A percentile compares a stretch with the other conserved stretches of the same genome.
phyloP scores from a whole-genome alignment of 2,329 filamentous ascomycete species.

The Cordyceps cicadae region DNA sequence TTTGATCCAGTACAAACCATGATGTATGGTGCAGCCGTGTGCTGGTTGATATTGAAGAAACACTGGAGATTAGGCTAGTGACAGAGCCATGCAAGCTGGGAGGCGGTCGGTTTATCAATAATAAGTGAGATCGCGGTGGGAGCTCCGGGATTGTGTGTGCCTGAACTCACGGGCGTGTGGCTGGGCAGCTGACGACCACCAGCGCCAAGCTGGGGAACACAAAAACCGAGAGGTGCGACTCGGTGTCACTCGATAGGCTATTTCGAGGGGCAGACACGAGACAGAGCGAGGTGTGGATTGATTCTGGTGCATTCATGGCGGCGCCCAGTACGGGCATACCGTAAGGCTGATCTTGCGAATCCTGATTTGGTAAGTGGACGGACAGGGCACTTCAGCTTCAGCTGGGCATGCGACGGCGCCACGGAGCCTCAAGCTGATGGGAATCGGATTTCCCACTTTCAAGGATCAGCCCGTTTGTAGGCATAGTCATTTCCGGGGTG shows the following conservation, averaged over 20 bases:
- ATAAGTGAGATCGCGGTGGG: not conserved
- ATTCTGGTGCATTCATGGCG: not conserved
- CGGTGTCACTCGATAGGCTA: not conserved
- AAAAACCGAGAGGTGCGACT: not conserved
- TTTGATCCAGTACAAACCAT: not conserved
- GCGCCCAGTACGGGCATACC: conserved; percentile 6
- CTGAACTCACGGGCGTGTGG: conserved; percentile 1
- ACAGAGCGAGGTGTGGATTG: not conserved
- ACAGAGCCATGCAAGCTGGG: not conserved
- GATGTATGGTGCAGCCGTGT: not conserved
- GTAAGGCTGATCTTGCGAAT: conserved; percentile 9
- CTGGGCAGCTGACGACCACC: conserved; percentile 9
- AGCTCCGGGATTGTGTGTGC: not conserved
- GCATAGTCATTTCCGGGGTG: not conserved
- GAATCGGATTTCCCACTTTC: not conserved
- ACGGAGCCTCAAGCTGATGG: not conserved
- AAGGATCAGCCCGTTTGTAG: not conserved
- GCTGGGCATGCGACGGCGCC: conserved; percentile 1
- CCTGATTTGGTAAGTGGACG: conserved; percentile 2
- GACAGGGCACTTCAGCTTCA: conserved; percentile 7
- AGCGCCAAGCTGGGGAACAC: not conserved
- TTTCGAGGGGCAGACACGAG: conserved; percentile 7
- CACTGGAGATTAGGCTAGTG: not conserved
- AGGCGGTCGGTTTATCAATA: not conserved
- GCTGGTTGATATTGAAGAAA: not conserved